Evolutionary conservation across 257 asterid species (phyloP).

Genomic region (Ajuga chamaepitys): DNA sequence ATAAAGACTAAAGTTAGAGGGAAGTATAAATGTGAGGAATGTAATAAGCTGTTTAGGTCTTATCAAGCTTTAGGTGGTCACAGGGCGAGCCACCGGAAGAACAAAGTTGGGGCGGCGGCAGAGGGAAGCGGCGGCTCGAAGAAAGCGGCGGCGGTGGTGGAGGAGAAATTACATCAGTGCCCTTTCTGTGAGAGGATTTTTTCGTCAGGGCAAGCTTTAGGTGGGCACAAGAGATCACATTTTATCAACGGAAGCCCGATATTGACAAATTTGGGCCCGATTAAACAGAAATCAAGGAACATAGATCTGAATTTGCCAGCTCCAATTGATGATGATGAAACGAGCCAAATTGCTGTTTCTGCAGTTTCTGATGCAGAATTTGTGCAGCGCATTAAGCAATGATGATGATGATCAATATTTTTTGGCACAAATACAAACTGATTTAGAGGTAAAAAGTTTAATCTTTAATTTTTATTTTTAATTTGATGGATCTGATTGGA

Average conservation of each 20-base stretch:
- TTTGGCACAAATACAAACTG: background rate
- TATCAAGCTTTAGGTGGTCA: slow-evolving; percentile 96
- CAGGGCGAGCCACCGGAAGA: slow-evolving; percentile 85
- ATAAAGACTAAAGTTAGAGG: slow-evolving; percentile 35
- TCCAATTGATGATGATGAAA: slow-evolving; percentile 57
- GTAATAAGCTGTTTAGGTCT: slow-evolving; percentile 59
- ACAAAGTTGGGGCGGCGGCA: slow-evolving; percentile 14
- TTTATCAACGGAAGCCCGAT: slow-evolving; percentile 29
- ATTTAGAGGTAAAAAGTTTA: slow-evolving; percentile 8
- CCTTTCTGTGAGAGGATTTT: slow-evolving; percentile 72
- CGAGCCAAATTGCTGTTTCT: slow-evolving; percentile 47
- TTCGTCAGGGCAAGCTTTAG: slow-evolving; percentile 86
- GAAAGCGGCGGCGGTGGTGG: slow-evolving; percentile 16
- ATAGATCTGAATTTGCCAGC: slow-evolving; percentile 91
- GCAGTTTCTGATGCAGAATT: slow-evolving; percentile 54
- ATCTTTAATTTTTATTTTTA: background rate
- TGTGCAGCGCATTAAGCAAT: slow-evolving; percentile 9
- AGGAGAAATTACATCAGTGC: slow-evolving; percentile 58
- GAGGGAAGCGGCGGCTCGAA: background rate
- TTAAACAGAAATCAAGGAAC: slow-evolving; percentile 23
- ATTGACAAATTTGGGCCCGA: slow-evolving; percentile 12
- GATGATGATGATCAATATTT: background rate
- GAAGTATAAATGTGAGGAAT: slow-evolving; percentile 68
- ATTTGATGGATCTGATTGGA: slow-evolving; percentile 15
- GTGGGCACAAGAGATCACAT: slow-evolving; percentile 92